Evolutionary conservation across 768 basidiomycete species (phyloP), one percentile per base, ranked within the genome.

Genomic region (Phylloporus arenicola): DNA sequence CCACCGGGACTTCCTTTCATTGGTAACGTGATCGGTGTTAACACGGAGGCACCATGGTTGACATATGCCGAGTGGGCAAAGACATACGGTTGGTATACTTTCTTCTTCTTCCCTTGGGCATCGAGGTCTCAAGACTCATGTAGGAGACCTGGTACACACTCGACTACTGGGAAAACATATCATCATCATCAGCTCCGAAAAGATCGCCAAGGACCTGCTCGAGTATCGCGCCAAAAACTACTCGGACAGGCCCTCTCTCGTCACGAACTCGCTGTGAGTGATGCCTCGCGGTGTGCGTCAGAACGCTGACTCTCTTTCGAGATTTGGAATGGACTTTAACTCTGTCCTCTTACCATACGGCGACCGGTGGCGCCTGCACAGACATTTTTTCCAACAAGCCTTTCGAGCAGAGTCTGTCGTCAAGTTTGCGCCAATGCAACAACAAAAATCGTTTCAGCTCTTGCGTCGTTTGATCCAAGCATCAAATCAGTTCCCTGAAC

Each of bases 91-190:
- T 46, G 17, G 41, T 19, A 44, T 22, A 20, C 46, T 2, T 22
- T 16, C 6, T 43, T 2, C 17, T 16, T 8, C 43, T 31, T 39
- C 22, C 7, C 20, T 8, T n/a, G 37, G 16, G 4, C 17, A 31
- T 29, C 16, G n/a, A n/a, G 22, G 25, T 37, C 12, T 25, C 25
- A 11, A 33, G 27, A 29, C 33, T 16, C 17, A 8, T 12, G 16
- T 35, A 75, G 71, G 75, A 1, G 63, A 73, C 8, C 58, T 83
- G 3, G 69, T 82, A 10, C 73, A 75, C 19, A 74, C 77, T 42
- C 69, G 65, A 27, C 63, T 75, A 7, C 72, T 76, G 54, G 78
- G 75, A 49, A 66, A 70, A n/a, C 62, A 64, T 25, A 68, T 73
- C 25, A 57, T 81, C 38, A 60, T 81, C 48, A 53, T 82, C 37